phyloP scores from a whole-genome alignment of 352 stramenopile genomes.

The Globisporangium nunn region DNA sequence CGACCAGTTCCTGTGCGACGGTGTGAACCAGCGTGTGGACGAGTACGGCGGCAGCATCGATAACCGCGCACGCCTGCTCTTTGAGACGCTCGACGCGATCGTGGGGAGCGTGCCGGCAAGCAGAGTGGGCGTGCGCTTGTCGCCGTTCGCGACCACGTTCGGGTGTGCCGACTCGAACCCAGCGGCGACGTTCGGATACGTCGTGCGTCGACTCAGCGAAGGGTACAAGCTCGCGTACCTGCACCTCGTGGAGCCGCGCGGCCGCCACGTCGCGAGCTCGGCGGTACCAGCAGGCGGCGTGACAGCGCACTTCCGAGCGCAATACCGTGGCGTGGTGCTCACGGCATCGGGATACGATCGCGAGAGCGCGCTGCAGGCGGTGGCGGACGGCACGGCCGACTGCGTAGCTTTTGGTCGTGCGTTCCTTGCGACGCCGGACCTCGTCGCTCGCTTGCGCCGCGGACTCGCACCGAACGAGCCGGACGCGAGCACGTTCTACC shows the following conservation, averaged over 20 bases:
- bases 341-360: conserved; percentile 22
- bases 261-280: conserved; percentile 8
- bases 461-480: conserved; percentile 24
- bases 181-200: conserved; percentile 15
- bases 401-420: conserved; percentile 34
- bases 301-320: conserved; percentile 22
- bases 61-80: conserved; percentile 54
- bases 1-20: conserved; percentile 69
- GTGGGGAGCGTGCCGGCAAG: neutral
- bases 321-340: conserved; percentile 30
- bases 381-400: conserved; percentile 19
- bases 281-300: conserved; percentile 20
- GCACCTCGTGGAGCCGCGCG: conserved; percentile 27
- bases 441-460: conserved; percentile 23
- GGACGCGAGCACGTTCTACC: conserved; percentile 21
- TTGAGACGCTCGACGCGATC: conserved; percentile 36
- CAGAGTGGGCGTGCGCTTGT: conserved; percentile 3
- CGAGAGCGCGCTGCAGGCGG: conserved; percentile 11
- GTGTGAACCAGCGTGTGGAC: conserved; percentile 55
- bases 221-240: conserved; percentile 22
- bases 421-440: conserved; percentile 43
- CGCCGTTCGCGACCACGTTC: conserved; percentile 18
- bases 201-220: conserved; percentile 9
- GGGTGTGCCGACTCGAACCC: conserved; percentile 18
- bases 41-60: conserved; percentile 63